Percentiles rank a stretch among this genome's conserved stretches.
These are phyloP conservation scores for Candida ortonii DNA, from an alignment of 805 yeast genomes.

Conservation along the genomic window DNA sequence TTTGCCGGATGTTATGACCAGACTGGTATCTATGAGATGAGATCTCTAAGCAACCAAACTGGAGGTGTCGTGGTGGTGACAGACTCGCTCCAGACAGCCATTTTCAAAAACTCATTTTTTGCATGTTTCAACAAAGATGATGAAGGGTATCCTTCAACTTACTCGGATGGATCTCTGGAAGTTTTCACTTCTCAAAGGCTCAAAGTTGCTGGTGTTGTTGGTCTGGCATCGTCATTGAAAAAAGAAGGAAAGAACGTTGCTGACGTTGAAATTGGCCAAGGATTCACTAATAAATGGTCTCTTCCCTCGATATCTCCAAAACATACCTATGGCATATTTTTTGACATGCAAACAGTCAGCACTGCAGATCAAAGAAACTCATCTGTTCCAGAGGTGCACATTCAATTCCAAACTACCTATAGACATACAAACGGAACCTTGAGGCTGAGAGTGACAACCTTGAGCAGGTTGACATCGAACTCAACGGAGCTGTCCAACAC, in stretches of 20 bases:
- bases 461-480: slow-evolving; percentile 52
- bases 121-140: slow-evolving; percentile 85
- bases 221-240: slow-evolving; percentile 79
- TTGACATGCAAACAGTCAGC: slow-evolving; percentile 66
- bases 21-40: slow-evolving; percentile 93
- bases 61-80: slow-evolving; percentile 88
- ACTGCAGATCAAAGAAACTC: slow-evolving; percentile 41
- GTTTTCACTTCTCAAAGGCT: slow-evolving; percentile 84
- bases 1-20: slow-evolving; percentile 97
- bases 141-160: slow-evolving; percentile 83
- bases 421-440: slow-evolving; percentile 94
- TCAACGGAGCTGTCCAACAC: slow-evolving; percentile 52
- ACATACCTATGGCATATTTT: slow-evolving; percentile 85
- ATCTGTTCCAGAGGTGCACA: slow-evolving; percentile 36
- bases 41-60: slow-evolving; percentile 74
- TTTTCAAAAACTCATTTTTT: slow-evolving; percentile 87
- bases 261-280: slow-evolving; percentile 91
- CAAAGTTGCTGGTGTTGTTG: slow-evolving; percentile 89
- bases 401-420: slow-evolving; percentile 86
- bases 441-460: slow-evolving; percentile 87
- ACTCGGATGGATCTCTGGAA: slow-evolving; percentile 84
- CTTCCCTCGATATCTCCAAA: slow-evolving; percentile 83
- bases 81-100: slow-evolving; percentile 92
- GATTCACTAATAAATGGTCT: slow-evolving; percentile 87
- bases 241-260: slow-evolving; percentile 73